Conservation (phyloP, 1,284 basidiomycete species). For the Uromyces viciae-fabae region DNA sequence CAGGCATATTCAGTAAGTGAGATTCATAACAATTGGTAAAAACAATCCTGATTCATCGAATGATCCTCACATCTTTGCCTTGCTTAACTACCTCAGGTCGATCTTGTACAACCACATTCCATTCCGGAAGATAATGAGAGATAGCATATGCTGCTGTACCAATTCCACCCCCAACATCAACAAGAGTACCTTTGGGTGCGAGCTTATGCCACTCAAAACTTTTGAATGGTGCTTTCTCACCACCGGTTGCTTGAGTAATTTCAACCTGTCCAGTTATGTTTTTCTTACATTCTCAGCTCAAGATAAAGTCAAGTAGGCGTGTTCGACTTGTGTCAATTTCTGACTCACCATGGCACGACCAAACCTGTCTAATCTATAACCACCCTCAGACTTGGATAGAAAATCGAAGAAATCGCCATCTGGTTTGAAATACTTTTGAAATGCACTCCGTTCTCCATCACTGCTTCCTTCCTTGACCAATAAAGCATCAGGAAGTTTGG, state of each 20-base stretch:
- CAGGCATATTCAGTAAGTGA: too few relatives aligned
- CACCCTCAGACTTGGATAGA: conserved; percentile 3
- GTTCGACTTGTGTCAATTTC: too few relatives aligned
- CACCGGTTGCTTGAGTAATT: neutral
- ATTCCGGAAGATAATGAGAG: neutral
- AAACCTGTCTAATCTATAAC: neutral
- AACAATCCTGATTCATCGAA: too few relatives aligned
- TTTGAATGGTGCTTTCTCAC: neutral
- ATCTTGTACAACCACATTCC: conserved; percentile 21
- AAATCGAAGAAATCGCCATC: conserved; percentile 4
- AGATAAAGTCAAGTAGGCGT: too few relatives aligned
- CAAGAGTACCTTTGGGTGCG: neutral
- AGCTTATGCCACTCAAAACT: conserved; percentile 6
- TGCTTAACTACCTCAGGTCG: conserved; percentile 1
- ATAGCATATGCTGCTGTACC: conserved; percentile 4
- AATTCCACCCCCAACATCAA: conserved; percentile 21
- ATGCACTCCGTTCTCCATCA: neutral
- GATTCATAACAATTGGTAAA: too few relatives aligned
- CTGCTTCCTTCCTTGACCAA: neutral
- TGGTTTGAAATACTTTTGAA: neutral
- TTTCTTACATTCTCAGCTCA: too few relatives aligned
- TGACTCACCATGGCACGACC: conserved; percentile 7
- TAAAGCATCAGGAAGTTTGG: neutral
- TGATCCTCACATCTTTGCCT: neutral
- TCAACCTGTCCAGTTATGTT: neutral